Conservation (phyloP, 1,284 basidiomycete genomes). For the Sporisorium iseilematis-ciliati region DNA sequence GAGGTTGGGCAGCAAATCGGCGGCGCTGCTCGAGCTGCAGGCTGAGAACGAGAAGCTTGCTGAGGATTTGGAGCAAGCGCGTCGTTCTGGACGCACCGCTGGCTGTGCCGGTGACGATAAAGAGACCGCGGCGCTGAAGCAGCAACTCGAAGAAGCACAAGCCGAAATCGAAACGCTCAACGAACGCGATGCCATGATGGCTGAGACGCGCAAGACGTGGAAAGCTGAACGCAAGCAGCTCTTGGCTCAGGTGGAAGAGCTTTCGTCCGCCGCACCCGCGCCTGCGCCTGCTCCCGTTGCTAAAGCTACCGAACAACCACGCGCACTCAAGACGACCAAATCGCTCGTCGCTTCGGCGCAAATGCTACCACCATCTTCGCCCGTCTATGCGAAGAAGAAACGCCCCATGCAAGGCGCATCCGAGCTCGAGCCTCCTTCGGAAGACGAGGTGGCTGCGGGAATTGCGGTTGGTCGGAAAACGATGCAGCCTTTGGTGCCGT, state of each 20-base stretch:
- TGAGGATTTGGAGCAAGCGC: constrained; percentile 21
- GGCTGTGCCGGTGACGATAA: not conserved
- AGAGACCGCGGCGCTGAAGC: constrained; percentile 7
- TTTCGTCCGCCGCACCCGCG: constrained; percentile 20
- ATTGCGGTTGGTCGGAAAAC: constrained; percentile 18
- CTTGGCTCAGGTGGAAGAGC: constrained; percentile 28
- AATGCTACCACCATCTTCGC: constrained; percentile 36
- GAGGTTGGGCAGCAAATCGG: constrained; percentile 21
- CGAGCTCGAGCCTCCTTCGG: constrained; percentile 41
- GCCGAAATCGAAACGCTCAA: constrained; percentile 32
- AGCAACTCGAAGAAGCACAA: constrained; percentile 28
- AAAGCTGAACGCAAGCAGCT: constrained; percentile 46
- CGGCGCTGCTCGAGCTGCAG: constrained; percentile 25
- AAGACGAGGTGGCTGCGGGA: constrained; percentile 11
- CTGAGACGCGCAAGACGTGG: constrained; percentile 44
- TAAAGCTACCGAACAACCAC: constrained; percentile 1
- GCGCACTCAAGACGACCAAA: constrained; percentile 16
- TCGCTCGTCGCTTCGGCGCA: constrained; percentile 11
- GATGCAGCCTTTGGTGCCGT: constrained; percentile 35
- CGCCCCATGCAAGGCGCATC: constrained; percentile 51
- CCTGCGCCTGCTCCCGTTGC: constrained; percentile 4
- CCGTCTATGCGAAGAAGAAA: constrained; percentile 43
- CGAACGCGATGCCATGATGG: constrained; percentile 48
- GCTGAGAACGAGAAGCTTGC: constrained; percentile 34
- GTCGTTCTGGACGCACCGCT: constrained; percentile 9